Conservation (phyloP, 148 eudicot genomes). For the Simmondsia chinensis region DNA sequence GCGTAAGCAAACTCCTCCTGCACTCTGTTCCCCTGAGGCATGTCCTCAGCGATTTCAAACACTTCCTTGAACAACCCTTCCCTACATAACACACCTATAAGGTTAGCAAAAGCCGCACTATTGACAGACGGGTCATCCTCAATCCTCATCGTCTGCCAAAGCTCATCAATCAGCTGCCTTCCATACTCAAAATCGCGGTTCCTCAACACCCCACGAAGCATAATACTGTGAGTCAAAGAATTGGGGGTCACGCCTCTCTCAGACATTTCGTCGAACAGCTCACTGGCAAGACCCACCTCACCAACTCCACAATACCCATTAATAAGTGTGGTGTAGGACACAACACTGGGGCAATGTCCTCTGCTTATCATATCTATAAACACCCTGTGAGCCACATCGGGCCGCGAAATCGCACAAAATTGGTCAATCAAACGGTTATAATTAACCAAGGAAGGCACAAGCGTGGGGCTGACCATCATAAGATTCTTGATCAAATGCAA, state of each 20-base stretch:
- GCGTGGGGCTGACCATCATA: slow-evolving; percentile 25
- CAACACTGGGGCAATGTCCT: slow-evolving; percentile 56
- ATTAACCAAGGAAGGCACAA: slow-evolving; percentile 57
- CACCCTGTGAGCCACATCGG: slow-evolving; percentile 43
- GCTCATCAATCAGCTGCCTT: slow-evolving; percentile 24
- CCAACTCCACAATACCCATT: slow-evolving; percentile 57
- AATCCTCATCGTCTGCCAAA: slow-evolving; percentile 53
- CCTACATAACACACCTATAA: slow-evolving; percentile 52
- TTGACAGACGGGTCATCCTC: slow-evolving; percentile 26
- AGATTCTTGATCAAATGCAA: slow-evolving; percentile 29
- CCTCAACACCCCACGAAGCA: slow-evolving; percentile 51
- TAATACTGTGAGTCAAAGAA: slow-evolving; percentile 49
- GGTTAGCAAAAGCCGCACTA: slow-evolving; percentile 66
- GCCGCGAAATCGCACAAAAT: slow-evolving; percentile 30
- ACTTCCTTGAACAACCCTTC: slow-evolving; percentile 56
- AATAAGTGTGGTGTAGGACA: slow-evolving; percentile 68
- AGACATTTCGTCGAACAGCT: slow-evolving; percentile 66
- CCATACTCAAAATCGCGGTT: slow-evolving; percentile 29
- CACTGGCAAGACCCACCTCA: slow-evolving; percentile 37
- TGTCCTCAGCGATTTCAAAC: slow-evolving; percentile 59
- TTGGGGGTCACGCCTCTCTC: slow-evolving; percentile 41
- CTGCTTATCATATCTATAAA: slow-evolving; percentile 44
- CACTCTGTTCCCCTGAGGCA: slow-evolving; percentile 57
- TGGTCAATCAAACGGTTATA: slow-evolving; percentile 72
- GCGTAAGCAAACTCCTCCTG: slow-evolving; percentile 59